Conservation (phyloP, 495 filamentous ascomycete species). For the Aspergillus asperescens region DNA sequence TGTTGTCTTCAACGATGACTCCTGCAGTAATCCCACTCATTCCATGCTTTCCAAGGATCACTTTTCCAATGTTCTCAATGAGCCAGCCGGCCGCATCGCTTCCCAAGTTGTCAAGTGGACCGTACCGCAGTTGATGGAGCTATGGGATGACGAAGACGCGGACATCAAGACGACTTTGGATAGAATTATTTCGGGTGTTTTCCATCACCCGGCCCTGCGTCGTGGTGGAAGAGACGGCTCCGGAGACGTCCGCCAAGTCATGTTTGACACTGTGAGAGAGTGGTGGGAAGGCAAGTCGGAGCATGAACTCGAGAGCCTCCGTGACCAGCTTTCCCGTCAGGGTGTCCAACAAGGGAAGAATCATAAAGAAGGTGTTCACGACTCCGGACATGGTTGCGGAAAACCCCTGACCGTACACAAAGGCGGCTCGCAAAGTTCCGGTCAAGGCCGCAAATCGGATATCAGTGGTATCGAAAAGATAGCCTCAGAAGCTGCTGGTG, state of each 20-base stretch:
- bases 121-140: slow-evolving; percentile 78
- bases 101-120: slow-evolving; percentile 72
- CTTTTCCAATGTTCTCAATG: slow-evolving; percentile 82
- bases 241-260: slow-evolving; percentile 61
- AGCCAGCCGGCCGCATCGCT: slow-evolving; percentile 78
- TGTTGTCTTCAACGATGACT: slow-evolving; percentile 77
- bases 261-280: slow-evolving; percentile 70
- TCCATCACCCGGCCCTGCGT: slow-evolving; percentile 80
- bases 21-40: slow-evolving; percentile 75
- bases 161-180: slow-evolving; percentile 63
- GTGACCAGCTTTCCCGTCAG: slow-evolving; percentile 65
- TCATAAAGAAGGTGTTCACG: slow-evolving; percentile 78
- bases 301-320: slow-evolving; percentile 55
- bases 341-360: slow-evolving; percentile 72
- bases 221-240: slow-evolving; percentile 67
- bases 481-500: slow-evolving; percentile 41
- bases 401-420: slow-evolving; percentile 59
- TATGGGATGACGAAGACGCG: slow-evolving; percentile 70
- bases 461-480: slow-evolving; percentile 35
- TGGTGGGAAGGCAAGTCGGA: slow-evolving; percentile 72
- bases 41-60: slow-evolving; percentile 97
- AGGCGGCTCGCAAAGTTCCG: slow-evolving; percentile 28
- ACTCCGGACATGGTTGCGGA: slow-evolving; percentile 80
- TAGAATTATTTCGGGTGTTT: slow-evolving; percentile 72
- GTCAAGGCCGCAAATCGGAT: slow-evolving; percentile 19